These are phyloP conservation scores for Alternaria tenuissima DNA, from an alignment of 2,329 filamentous ascomycete species.

Conservation along the genomic window DNA sequence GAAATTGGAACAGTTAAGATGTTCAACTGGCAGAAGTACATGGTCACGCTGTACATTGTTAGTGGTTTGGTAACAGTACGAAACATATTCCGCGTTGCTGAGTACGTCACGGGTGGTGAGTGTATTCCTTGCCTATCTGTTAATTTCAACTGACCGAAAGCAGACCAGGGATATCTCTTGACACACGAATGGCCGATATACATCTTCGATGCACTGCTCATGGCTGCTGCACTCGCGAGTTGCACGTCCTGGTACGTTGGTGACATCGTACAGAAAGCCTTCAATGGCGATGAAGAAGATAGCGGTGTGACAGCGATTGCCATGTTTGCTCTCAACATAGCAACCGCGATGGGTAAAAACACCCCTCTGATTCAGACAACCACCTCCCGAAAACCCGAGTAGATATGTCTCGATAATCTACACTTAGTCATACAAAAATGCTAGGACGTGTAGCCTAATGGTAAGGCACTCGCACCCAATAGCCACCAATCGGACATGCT, in stretches of 20 bases:
- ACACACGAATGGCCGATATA: background rate
- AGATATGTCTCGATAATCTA: background rate
- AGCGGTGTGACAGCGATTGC: too few species aligned
- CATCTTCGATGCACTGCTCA: background rate
- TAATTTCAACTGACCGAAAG: background rate
- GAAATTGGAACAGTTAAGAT: background rate
- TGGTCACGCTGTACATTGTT: background rate
- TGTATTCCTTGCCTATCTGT: background rate
- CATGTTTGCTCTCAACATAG: background rate
- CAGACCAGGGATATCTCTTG: background rate
- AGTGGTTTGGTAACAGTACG: background rate
- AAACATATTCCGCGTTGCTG: background rate
- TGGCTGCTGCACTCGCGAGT: background rate
- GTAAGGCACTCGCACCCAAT: background rate
- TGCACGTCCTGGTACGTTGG: background rate
- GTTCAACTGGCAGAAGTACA: background rate
- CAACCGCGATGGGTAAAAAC: background rate
- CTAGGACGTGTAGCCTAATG: background rate
- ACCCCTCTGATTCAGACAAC: background rate
- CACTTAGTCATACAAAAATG: background rate
- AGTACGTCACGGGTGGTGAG: background rate
- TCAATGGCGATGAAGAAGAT: background rate
- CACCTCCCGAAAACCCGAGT: background rate
- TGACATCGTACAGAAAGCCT: background rate
- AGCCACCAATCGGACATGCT: background rate